Evolutionary conservation across 2,329 filamentous ascomycete genomes (phyloP).

Genomic region (Colletotrichum caudatum): DNA sequence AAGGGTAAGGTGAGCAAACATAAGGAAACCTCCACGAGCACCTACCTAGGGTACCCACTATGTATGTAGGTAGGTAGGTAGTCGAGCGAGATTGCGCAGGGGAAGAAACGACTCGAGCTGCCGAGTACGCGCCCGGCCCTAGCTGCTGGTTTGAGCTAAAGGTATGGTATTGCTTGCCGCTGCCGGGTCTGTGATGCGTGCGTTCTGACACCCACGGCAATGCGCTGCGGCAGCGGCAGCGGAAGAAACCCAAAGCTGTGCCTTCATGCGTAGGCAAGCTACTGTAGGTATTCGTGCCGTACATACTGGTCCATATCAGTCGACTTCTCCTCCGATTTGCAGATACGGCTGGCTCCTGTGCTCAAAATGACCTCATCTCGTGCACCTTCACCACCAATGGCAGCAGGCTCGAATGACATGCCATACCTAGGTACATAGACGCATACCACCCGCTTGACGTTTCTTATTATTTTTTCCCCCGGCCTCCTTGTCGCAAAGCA

Average conservation of each 20-base stretch:
- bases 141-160: constrained; percentile 13
- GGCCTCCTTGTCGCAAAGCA: constrained; percentile 2
- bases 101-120: constrained; percentile 21
- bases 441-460: constrained; percentile 14
- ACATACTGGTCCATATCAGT: background rate
- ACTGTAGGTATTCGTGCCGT: no score
- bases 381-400: constrained; percentile 14
- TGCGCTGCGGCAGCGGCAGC: constrained; percentile 26
- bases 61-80: no score
- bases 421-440: background rate
- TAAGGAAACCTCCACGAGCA: background rate
- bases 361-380: constrained; percentile 8
- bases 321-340: background rate
- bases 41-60: background rate
- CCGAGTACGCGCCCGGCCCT: constrained; percentile 4
- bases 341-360: background rate
- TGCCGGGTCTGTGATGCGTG: constrained; percentile 11
- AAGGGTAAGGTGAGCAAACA: background rate
- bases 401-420: background rate
- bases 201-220: background rate
- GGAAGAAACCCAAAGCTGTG: constrained; percentile 21
- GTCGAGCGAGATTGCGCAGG: background rate
- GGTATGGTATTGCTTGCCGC: background rate
- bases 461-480: constrained; percentile 11
- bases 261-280: no score